Base-by-base conservation (phyloP, 2,329 filamentous ascomycete species). In the Gnomoniopsis sp. region DNA sequence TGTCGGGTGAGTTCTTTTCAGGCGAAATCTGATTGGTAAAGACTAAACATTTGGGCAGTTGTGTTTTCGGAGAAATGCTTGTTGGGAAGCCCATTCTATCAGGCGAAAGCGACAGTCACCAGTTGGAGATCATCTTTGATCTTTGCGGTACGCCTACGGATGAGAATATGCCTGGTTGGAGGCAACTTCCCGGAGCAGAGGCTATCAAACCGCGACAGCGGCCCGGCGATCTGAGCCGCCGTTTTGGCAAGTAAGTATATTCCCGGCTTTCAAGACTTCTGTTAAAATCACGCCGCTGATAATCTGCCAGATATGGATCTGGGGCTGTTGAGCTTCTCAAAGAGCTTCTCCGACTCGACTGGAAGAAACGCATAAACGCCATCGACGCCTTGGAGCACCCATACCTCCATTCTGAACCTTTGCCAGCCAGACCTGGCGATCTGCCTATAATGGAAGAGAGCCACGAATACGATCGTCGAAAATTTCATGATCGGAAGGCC, bases 1-100 rank as follows among this genome's bases (percentile, higher is more conserved):
- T 66, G 93, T 97, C 65, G 95, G 93, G 89, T 93, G 79, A 77
- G 86, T 71, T 53, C 54, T 21, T 8, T 33, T 21, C 3, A n/a
- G 12, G 17, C 34, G 10, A 21, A 7, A 26, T 6, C 17, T 6
- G 23, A 26, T n/a, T 21, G 38, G n/a, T 26, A 1, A 8, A 54
- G 21, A 66, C 66, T 68, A 59, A 72, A 58, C 57, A 23, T 6
- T 44, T 46, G 58, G 34, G 21, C 58, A 92, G 89, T n/a, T 99
- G 95, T 70, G 92, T 99, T 2, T 97, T 99, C 74, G 95, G 92
- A 53, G 95, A 99, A 72, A 99, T 99, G 93, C 88, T 97, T 64
- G 86, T 91, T 66, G 88, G 91, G 41, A 96, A 93, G 71, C 95
- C 95, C 0, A 98, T 99, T 55, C 81, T 99, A 47, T 85, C 92